These are phyloP conservation scores for Vitis hybrid DNA, from an alignment of 177 flowering plant genomes.

Conservation along the genomic window DNA sequence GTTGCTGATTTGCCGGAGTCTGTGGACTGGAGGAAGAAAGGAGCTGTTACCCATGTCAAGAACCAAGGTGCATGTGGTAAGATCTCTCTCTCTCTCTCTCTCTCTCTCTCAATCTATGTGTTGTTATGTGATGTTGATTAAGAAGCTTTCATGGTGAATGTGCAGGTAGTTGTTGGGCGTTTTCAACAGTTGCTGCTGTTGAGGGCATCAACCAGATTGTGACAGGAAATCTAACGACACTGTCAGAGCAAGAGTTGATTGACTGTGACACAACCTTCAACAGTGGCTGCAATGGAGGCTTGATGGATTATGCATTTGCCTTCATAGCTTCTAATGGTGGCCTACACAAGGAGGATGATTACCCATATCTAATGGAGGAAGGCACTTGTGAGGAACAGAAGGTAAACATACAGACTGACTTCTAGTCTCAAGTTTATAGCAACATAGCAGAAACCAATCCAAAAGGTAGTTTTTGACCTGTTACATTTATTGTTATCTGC, in stretches of 20 bases:
- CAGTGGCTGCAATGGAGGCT: slow-evolving; percentile 59
- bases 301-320: slow-evolving; percentile 54
- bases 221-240: slow-evolving; percentile 47
- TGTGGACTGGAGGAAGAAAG: slow-evolving; percentile 62
- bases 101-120: neutral
- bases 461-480: too few relatives aligned
- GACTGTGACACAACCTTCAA: slow-evolving; percentile 47
- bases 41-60: slow-evolving; percentile 59
- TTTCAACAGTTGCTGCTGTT: slow-evolving; percentile 59
- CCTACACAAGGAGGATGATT: slow-evolving; percentile 47
- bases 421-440: neutral
- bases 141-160: too few relatives aligned
- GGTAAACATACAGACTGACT: slow-evolving; percentile 15
- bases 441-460: too few relatives aligned
- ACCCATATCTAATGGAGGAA: slow-evolving; percentile 56
- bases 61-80: slow-evolving; percentile 64
- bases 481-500: slow-evolving; percentile 22
- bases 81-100: neutral
- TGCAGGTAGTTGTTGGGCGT: slow-evolving; percentile 73
- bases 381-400: slow-evolving; percentile 40
- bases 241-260: slow-evolving; percentile 57
- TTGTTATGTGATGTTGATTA: neutral
- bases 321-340: slow-evolving; percentile 42
- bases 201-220: slow-evolving; percentile 60
- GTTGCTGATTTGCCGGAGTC: slow-evolving; percentile 39